Conservation (phyloP, 768 basidiomycete species). For the Tricholoma furcatifolium region DNA sequence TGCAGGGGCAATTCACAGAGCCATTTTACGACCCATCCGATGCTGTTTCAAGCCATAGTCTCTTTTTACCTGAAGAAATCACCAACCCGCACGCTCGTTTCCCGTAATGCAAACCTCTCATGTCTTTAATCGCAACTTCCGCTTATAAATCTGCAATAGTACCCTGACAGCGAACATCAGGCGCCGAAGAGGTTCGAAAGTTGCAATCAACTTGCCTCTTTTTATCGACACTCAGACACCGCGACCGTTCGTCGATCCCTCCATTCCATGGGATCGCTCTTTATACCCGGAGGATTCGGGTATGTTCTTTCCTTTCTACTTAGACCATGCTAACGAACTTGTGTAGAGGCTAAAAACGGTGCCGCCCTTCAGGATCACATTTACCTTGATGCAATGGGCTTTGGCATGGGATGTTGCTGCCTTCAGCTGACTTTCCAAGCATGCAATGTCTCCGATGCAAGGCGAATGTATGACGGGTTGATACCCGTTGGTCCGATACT, state of each 20-base stretch:
- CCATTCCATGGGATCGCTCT: slow-evolving; percentile 86
- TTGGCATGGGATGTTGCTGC: slow-evolving; percentile 99
- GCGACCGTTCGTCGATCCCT: slow-evolving; percentile 86
- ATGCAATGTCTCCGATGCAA: slow-evolving; percentile 89
- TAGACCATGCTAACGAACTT: slow-evolving; percentile 7
- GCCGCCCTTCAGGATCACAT: slow-evolving; percentile 90
- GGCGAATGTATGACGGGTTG: slow-evolving; percentile 93
- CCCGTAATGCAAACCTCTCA: slow-evolving; percentile 54
- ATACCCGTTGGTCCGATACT: slow-evolving; percentile 95
- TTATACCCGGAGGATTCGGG: slow-evolving; percentile 84
- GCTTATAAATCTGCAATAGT: slow-evolving; percentile 39
- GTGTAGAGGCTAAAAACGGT: slow-evolving; percentile 81
- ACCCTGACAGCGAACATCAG: slow-evolving; percentile 98
- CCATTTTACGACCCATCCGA: slow-evolving; percentile 75
- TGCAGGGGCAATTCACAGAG: slow-evolving; percentile 88
- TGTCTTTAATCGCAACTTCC: background rate
- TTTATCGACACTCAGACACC: slow-evolving; percentile 88
- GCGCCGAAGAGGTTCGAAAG: slow-evolving; percentile 85
- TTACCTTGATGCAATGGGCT: slow-evolving; percentile 99
- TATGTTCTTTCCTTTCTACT: slow-evolving; percentile 30
- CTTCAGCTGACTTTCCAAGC: slow-evolving; percentile 97
- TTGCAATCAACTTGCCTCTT: slow-evolving; percentile 92
- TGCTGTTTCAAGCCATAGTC: slow-evolving; percentile 85
- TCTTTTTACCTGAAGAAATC: slow-evolving; percentile 94
- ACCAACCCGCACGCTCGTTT: slow-evolving; percentile 98